A percentile compares a stretch with the other conserved stretches of the same genome.
Conservation (phyloP, 2,329 filamentous ascomycete species). For the Phaeosphaeriaceae sp. region DNA sequence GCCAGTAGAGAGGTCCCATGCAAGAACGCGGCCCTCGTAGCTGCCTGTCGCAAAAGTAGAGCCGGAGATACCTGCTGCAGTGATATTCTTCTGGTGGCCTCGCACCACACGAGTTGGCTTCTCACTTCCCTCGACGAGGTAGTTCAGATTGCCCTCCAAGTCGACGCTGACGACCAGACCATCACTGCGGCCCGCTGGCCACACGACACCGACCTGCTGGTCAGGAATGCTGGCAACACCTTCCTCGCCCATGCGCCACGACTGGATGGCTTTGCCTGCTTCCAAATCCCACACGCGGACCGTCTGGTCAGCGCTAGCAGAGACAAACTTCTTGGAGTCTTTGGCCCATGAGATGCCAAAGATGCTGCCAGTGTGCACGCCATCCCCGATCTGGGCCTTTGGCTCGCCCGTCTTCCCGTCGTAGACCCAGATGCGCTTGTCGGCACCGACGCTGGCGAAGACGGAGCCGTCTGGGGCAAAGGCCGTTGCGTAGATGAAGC, state of each 20-base stretch:
- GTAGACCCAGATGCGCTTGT: conserved; percentile 91
- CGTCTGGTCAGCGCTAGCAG: conserved; percentile 91
- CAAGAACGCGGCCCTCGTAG: conserved; percentile 85
- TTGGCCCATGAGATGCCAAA: conserved; percentile 90
- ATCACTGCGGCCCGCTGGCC: conserved; percentile 82
- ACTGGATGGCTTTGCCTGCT: conserved; percentile 76
- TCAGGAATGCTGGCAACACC: conserved; percentile 74
- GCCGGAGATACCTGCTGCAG: conserved; percentile 69
- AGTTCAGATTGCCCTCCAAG: conserved; percentile 87
- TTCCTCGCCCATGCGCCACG: conserved; percentile 83
- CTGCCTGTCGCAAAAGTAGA: conserved; percentile 86
- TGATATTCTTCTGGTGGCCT: conserved; percentile 92
- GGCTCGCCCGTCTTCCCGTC: conserved; percentile 94
- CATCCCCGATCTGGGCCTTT: conserved; percentile 77
- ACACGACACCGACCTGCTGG: conserved; percentile 94
- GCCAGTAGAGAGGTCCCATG: conserved; percentile 80
- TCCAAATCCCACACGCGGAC: conserved; percentile 94
- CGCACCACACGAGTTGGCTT: conserved; percentile 76
- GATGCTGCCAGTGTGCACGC: conserved; percentile 90
- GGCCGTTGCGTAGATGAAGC: conserved; percentile 85
- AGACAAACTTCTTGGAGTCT: conserved; percentile 86
- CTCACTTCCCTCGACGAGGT: conserved; percentile 75
- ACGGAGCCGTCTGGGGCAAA: conserved; percentile 87
- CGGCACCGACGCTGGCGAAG: conserved; percentile 89
- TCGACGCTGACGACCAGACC: conserved; percentile 90